Base-by-base conservation (phyloP, 257 asterid species). In the Asclepias syriaca region DNA sequence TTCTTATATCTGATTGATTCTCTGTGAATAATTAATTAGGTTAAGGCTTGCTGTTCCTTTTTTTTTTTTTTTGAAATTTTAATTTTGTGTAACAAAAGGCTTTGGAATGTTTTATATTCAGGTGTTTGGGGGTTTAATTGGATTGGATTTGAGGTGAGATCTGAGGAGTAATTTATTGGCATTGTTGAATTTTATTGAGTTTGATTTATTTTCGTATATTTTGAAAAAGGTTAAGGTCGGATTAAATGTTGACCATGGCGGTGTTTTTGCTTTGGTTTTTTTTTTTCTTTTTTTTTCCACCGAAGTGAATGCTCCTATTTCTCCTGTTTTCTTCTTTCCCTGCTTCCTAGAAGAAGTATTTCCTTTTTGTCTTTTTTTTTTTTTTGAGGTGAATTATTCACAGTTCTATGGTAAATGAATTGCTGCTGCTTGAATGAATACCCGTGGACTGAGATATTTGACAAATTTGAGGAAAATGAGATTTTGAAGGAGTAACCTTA, bases 141-240 rank as follows among this genome's bases (percentile, higher is more conserved):
- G 56, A 57, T 68, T 57, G 63, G 39, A 68, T 39, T 34, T 65
- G 53, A n/a, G 51, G 76, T 54, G 81, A 83, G 87, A 83, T 83
- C 85, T 70, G 81, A 73, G 65, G 57, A 56, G 32, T 6, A 53
- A 57, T 51, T 51, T 57, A 40, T 12, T 69, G 75, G 73, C 87
- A 80, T 77, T 83, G 78, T 71, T 75, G 75, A 60, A 72, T 24
- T 40, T 70, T 14, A 69, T 29, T 39, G 59, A 18, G 13, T 65
- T 68, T 19, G 21, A 49, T 49, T 8, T 34, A 34, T 49, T 74
- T 48, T 43, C 6, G 48, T 7, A 43, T 11, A 0, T 61, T 48
- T n/a, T 39, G 29, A 32, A 49, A 14, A 15, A 61, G 65, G 61
- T 46, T 75, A 14, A 15, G 9, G 19, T 59, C 63, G 54, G 54